phyloP scores from a whole-genome alignment of 2,329 filamentous ascomycete genomes.

The Arthrobotrys megalospora region DNA sequence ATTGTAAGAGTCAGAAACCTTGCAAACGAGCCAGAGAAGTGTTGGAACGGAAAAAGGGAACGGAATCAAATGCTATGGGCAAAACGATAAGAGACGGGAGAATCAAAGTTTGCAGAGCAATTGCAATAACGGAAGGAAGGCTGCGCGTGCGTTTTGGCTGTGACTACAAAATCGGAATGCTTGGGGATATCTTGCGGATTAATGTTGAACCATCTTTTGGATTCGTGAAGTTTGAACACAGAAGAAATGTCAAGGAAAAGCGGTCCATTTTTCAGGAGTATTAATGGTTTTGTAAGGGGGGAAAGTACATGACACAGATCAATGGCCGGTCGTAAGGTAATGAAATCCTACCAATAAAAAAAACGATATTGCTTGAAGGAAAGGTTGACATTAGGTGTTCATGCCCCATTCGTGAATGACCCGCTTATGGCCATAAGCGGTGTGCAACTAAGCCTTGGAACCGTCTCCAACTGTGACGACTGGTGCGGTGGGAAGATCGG shows the following conservation, averaged over 20 bases:
- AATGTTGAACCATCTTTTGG: conserved; percentile 28
- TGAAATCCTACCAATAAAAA: conserved; percentile 38
- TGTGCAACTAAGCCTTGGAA: conserved; percentile 46
- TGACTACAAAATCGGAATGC: conserved; percentile 43
- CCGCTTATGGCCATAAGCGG: neutral
- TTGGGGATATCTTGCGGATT: conserved; percentile 32
- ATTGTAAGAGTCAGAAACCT: conserved; percentile 29
- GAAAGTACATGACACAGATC: conserved; percentile 29
- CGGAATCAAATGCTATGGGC: conserved; percentile 30
- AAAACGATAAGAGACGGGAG: conserved; percentile 6
- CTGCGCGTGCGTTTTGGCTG: conserved; percentile 22
- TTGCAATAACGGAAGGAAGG: conserved; percentile 18
- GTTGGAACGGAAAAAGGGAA: conserved; percentile 19
- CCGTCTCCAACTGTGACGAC: conserved; percentile 52
- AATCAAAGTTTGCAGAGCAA: conserved; percentile 7
- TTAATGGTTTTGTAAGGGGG: conserved; percentile 38
- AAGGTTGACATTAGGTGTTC: conserved; percentile 51
- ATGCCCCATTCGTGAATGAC: conserved; percentile 50
- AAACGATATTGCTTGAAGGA: conserved; percentile 33
- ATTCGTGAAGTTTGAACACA: conserved; percentile 44
- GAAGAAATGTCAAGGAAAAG: conserved; percentile 25
- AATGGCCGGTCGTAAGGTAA: conserved; percentile 40
- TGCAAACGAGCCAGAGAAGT: conserved; percentile 25
- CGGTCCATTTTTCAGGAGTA: conserved; percentile 31
- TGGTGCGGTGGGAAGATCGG: conserved; percentile 61